Evolutionary conservation across 768 basidiomycete species (phyloP), one percentile per base, ranked within the genome.

Genomic region (Russula virescens): DNA sequence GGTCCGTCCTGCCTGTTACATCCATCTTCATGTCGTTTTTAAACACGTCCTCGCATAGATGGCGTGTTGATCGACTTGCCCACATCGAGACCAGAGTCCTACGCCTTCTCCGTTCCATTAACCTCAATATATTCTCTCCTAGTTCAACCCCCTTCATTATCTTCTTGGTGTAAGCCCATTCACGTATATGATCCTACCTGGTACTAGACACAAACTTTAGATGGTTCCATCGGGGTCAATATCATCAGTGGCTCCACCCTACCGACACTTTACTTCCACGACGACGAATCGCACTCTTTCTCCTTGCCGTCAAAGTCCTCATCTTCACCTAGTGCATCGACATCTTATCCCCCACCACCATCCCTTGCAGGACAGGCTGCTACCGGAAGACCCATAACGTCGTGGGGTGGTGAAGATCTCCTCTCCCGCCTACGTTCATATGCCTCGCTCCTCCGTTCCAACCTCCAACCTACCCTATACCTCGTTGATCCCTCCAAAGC

Each of bases 31-130:
- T 26, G 5, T 38, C 10, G 13, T 23, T 45, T 64, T 69, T 54
- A 8, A 56, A 19, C 58, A 13, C 10, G n/a, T 5, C 18, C 6
- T 49, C 3, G 5, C 14, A 26, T 63, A 93, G 92, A 94, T 70
- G 86, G 86, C 31, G 89, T 94, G 25, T 80, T 94, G 46, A 91
- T 94, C 64, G 89, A 93, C 67, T 79, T 93, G 58, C 93, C 93
- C 35, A 83, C 83, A 1, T 87, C 88, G 68, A 79, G 88, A 54
- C 89, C 92, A 3, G 91, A 95, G 73, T 90, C 90, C 21, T 97
- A 97, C 71, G 93, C 94, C 1, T 97, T 97, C 76, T 95, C 94
- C n/a, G 89, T 96, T 0, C 89, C 94, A 11, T 70, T 97, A 49
- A 88, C 89, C 0, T 89, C 88, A 11, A 85, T 98, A 68, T 97